A percentile compares a stretch with the other conserved stretches of the same genome.
Evolutionary conservation across 768 basidiomycete species (phyloP).

Genomic region (Hericium rajendrae): DNA sequence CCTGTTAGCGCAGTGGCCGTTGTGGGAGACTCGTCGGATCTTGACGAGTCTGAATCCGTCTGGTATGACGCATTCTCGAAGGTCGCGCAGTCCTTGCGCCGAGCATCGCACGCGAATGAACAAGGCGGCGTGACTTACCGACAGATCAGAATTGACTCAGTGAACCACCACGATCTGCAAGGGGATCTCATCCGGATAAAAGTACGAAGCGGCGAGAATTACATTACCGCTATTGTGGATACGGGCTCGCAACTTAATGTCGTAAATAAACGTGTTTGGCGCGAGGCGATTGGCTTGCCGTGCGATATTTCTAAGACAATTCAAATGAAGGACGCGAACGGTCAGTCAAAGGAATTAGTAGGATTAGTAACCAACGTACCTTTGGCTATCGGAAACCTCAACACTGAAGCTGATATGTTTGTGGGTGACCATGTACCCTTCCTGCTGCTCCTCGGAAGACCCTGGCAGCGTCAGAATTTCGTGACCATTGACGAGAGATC

Average conservation of each 20-base stretch:
- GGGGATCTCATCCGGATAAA: neutral
- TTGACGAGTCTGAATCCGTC: neutral
- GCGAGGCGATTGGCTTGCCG: neutral
- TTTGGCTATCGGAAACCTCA: conserved; percentile 16
- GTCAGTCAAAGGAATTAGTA: conserved; percentile 13
- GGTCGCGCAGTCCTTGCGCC: neutral
- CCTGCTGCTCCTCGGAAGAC: conserved; percentile 15
- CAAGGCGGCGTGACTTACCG: neutral
- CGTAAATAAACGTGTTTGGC: neutral
- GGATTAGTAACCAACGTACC: conserved; percentile 17
- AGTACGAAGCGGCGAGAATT: neutral
- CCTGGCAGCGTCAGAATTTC: conserved; percentile 16
- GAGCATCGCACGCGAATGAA: neutral
- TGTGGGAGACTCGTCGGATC: neutral
- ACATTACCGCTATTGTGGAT: neutral
- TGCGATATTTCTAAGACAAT: neutral
- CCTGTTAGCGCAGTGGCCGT: neutral
- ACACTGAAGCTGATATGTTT: conserved; percentile 15
- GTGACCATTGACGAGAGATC: conserved; percentile 16
- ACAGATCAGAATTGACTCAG: neutral
- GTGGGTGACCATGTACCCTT: conserved; percentile 15
- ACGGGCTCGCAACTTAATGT: neutral
- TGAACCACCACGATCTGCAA: neutral
- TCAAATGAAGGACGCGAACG: conserved; percentile 22
- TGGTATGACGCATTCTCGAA: neutral